Evolutionary conservation across 768 basidiomycete genomes (phyloP), one percentile per base, ranked within the genome.

Genomic region (Tulasnella sp.): DNA sequence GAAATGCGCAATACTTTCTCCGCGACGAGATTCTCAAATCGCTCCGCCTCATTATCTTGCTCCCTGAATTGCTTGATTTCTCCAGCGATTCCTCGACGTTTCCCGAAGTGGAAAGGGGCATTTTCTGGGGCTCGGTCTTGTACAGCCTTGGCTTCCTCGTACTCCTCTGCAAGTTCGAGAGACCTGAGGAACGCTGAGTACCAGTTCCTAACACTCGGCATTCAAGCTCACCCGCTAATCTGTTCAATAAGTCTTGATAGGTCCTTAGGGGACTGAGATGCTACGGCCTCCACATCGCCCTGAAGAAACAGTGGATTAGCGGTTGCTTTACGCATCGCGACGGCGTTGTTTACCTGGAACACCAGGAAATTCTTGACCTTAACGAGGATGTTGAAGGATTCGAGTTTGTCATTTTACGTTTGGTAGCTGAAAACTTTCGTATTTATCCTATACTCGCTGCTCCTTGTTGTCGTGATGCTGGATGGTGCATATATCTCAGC

Each of bases 311-410:
- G 80, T 18, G 20, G 24, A 24, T 41, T 5, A 76, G 74, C 40
- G 22, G 42, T 31, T 76, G 76, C 4, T 50, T 31, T 20, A 42
- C 20, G 42, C 74, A 44, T 9, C 2, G n/a, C 22, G 6, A 28
- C 24, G 22, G 22, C 18, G 81, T 72, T 20, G 11, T 82, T 73
- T 22, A 82, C 82, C 85, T 99, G 98, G 88, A 99, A 99, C 16
- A 99, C 98, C 77, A 99, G 92, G 84, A 99, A 99, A 87, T 99
- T 99, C 88, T 98, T 98, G 18, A 98, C 98, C 87, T 98, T 98
- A 84, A 99, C 96, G 73, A 99, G 94, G 84, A 99, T 95, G 84
- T 98, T 98, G 83, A 98, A 96, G 9, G 89, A 88, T 79, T 94
- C 89, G 37, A 99, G 92, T 18, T 95, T 94, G 7, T 92, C 89